Evolutionary conservation across 2,329 filamentous ascomycete species (phyloP).

Genomic region (Trichoderma semiorbis): DNA sequence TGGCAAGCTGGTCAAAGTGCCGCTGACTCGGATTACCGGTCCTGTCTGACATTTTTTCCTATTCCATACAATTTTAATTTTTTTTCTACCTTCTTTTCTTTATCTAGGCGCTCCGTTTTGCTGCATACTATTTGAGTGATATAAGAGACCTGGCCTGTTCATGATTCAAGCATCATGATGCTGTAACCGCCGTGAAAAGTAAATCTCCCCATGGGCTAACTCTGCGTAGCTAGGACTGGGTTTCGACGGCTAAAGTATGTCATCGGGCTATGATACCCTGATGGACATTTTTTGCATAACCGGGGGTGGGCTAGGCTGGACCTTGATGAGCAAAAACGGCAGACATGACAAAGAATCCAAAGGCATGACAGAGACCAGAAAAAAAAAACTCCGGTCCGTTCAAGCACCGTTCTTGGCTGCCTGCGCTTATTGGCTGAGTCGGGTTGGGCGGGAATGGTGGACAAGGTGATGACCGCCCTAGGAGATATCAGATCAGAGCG

Average conservation of each 20-base stretch:
- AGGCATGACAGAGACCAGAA: background rate
- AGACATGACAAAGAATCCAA: background rate
- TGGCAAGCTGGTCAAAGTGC: background rate
- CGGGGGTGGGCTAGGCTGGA: background rate
- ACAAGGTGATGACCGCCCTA: background rate
- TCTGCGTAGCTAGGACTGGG: background rate
- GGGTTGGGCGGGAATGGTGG: background rate
- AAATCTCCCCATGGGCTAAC: background rate
- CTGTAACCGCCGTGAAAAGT: background rate
- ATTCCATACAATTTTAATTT: background rate
- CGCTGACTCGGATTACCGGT: background rate
- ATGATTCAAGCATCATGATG: background rate
- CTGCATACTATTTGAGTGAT: background rate
- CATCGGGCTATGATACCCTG: background rate
- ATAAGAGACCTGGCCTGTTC: background rate
- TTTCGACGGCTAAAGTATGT: background rate
- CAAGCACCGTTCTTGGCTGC: background rate
- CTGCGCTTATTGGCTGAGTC: background rate
- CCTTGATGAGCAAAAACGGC: background rate
- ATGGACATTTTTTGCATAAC: background rate
- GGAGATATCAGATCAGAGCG: slow-evolving; percentile 14
- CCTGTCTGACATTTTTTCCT: background rate
- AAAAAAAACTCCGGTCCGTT: slow-evolving; percentile 3
- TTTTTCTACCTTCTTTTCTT: background rate
- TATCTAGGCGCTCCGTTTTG: background rate